Evolutionary conservation across 768 basidiomycete genomes (phyloP).

Genomic region (Calocybe gangraenosa): DNA sequence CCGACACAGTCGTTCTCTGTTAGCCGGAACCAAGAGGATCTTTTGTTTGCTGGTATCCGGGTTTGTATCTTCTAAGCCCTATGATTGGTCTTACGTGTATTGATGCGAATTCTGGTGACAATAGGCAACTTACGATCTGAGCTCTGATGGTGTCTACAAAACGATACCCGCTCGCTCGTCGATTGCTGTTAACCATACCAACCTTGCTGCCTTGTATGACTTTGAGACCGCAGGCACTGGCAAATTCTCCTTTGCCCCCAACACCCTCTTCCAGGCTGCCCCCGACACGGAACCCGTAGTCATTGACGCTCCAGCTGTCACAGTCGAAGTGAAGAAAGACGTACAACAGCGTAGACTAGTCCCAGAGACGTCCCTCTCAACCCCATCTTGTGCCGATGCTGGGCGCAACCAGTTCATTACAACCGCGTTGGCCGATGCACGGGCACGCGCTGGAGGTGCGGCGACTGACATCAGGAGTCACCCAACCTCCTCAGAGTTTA

Average conservation of each 20-base stretch:
- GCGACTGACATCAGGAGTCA: slow-evolving; percentile 6
- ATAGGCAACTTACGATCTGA: slow-evolving; percentile 7
- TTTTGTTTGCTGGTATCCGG: slow-evolving; percentile 8
- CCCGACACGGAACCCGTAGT: not conserved
- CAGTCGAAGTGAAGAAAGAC: slow-evolving; percentile 4
- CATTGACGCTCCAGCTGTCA: slow-evolving; percentile 1
- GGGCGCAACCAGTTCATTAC: not conserved
- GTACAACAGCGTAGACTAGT: slow-evolving; percentile 1
- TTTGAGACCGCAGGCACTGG: slow-evolving; percentile 6
- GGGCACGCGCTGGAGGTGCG: slow-evolving; percentile 6
- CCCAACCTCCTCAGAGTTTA: slow-evolving; percentile 7
- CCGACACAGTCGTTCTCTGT: slow-evolving; percentile 5
- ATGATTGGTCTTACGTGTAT: not conserved
- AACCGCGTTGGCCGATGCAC: slow-evolving; percentile 1
- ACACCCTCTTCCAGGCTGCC: slow-evolving; percentile 7
- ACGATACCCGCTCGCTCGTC: slow-evolving; percentile 9
- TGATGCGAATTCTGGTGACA: not conserved
- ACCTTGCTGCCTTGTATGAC: slow-evolving; percentile 7
- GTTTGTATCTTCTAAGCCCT: not conserved
- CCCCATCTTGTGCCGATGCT: slow-evolving; percentile 1
- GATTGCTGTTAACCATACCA: slow-evolving; percentile 12
- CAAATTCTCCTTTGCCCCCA: slow-evolving; percentile 6
- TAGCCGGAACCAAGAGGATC: not conserved
- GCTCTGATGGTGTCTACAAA: slow-evolving; percentile 3
- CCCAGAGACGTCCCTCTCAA: slow-evolving; percentile 1